Evolutionary conservation across 495 filamentous ascomycete species (phyloP), one percentile per base, ranked within the genome.

Genomic region (Penicillium subrubescens): DNA sequence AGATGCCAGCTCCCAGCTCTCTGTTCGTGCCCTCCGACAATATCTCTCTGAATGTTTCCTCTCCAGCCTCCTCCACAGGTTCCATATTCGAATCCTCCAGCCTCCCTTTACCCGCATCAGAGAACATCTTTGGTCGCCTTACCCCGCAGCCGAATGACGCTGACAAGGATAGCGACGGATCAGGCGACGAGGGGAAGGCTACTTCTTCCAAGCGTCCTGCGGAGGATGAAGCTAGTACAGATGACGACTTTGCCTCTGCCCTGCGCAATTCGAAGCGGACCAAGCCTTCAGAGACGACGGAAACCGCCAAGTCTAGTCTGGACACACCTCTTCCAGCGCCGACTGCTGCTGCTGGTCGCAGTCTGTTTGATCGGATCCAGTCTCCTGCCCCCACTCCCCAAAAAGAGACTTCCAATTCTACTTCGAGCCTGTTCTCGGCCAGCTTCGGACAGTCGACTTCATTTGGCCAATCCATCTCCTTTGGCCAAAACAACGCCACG

Each of bases 51-150:
- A 31, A 63, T 33, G 55, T 54, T 27, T 5, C 55, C 21, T 66
- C 73, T 23, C 44, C 61, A n/a, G 60, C 54, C 21, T 57, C 67
- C 8, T 60, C 69, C 11, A 39, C 62, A 39, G 53, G 53, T 3
- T 71, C 68, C 3, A 61, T 75, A 10, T 73, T 71, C 43, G 68
- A 65, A 12, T 69, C 73, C 25, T 67, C 68, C 17, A 66, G 67
- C 21, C 69, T 65, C 25, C 71, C 73, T 1, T 29, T 77, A 1
- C 62, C 68, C 46, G 73, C 75, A 41, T 70, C 75, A 10, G 74
- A 73, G 41, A 90, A 89, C 63, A 88, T 89, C 27, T 90, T 90
- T 61, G 82, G 87, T 56, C 83, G 89, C 61, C 75, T 89, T 39
- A 78, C 76, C 15, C 85, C 85, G 39, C 55, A 67, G 43, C 66